Conservation (phyloP, 164 flowering plant species). For the Sextonia rubra region DNA sequence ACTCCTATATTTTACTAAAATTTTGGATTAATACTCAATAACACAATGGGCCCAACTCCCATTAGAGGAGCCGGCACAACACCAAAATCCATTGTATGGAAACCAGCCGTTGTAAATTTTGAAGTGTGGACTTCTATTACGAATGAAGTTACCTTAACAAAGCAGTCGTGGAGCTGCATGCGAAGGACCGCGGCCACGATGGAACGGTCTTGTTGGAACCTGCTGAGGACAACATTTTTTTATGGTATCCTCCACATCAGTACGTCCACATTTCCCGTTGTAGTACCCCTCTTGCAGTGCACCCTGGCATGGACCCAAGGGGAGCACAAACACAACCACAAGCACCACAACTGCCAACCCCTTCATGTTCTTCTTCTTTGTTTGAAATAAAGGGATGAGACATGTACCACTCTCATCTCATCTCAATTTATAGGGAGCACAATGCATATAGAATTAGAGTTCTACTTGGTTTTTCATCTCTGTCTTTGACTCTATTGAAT, state of each 20-base stretch:
- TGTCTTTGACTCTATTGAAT: no score
- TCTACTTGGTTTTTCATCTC: no score
- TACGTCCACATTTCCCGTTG: slow-evolving; percentile 7
- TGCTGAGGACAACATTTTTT: slow-evolving; percentile 11
- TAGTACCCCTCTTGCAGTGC: slow-evolving; percentile 13
- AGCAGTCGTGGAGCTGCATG: slow-evolving; percentile 50
- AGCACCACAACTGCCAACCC: neutral
- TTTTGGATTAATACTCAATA: no score
- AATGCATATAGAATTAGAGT: no score
- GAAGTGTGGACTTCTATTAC: neutral
- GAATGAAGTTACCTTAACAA: slow-evolving; percentile 27
- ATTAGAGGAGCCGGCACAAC: neutral
- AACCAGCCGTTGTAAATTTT: no score
- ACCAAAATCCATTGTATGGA: no score
- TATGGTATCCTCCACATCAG: slow-evolving; percentile 34
- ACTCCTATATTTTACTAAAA: neutral
- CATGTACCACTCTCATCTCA: neutral
- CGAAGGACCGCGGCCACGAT: slow-evolving; percentile 40
- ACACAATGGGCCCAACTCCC: neutral
- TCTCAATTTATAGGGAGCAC: neutral
- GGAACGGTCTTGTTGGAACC: slow-evolving; percentile 19
- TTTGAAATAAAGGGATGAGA: neutral
- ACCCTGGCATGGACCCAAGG: slow-evolving; percentile 2
- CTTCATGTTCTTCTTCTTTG: neutral
- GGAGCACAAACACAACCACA: neutral